These are phyloP conservation scores for Caryopteris hybrid DNA, from an alignment of 305 asterid genomes.

Conservation along the genomic window DNA sequence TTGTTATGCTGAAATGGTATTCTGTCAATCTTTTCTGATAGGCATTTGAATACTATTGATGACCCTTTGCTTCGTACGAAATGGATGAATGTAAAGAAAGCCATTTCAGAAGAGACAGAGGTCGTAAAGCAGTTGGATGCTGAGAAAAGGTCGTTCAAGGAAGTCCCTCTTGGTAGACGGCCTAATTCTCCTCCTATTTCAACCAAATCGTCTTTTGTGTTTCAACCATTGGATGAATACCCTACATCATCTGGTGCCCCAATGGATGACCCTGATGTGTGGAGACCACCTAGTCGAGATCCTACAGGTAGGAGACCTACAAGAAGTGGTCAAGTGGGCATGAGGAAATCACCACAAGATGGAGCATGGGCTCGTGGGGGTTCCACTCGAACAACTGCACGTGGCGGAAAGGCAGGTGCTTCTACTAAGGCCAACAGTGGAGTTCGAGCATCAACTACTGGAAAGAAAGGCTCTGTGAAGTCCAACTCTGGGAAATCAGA, in stretches of 20 bases:
- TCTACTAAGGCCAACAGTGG: conserved; percentile 66
- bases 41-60: conserved; percentile 85
- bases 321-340: conserved; percentile 65
- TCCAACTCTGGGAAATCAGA: conserved; percentile 61
- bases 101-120: conserved; percentile 87
- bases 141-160: conserved; percentile 85
- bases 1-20: not conserved
- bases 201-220: conserved; percentile 78
- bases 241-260: conserved; percentile 79
- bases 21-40: conserved; percentile 11
- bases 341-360: conserved; percentile 85
- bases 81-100: conserved; percentile 95
- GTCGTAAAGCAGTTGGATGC: conserved; percentile 93
- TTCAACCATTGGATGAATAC: conserved; percentile 89
- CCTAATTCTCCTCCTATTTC: conserved; percentile 91
- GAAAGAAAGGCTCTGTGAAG: conserved; percentile 68
- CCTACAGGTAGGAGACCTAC: conserved; percentile 60
- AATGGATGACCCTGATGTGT: conserved; percentile 93
- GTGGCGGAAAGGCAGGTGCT: conserved; percentile 78
- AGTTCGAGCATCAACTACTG: conserved; percentile 66
- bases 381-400: conserved; percentile 55
- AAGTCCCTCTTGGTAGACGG: conserved; percentile 65
- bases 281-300: conserved; percentile 96
- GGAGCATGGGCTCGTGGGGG: conserved; percentile 90
- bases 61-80: conserved; percentile 82